Evolutionary conservation across 148 eudicot species (phyloP).

Genomic region (Silene conica): DNA sequence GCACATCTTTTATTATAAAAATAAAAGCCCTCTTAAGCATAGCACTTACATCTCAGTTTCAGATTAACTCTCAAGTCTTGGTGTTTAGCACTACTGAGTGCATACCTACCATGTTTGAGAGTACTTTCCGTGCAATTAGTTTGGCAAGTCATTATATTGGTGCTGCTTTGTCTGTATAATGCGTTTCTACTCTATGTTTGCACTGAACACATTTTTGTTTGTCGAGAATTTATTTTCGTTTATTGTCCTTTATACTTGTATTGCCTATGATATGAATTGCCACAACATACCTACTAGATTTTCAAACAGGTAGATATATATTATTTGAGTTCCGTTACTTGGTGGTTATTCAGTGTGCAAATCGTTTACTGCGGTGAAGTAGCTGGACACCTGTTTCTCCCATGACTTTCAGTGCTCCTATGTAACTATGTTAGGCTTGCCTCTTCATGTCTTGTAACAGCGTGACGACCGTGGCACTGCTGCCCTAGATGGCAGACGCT

Average conservation of each 20-base stretch:
- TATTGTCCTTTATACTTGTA: neutral
- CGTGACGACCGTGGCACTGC: slow-evolving; percentile 76
- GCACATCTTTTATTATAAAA: neutral
- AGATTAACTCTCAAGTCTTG: neutral
- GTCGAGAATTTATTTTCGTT: neutral
- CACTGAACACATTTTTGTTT: neutral
- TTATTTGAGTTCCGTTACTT: slow-evolving; percentile 31
- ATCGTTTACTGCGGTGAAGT: slow-evolving; percentile 45
- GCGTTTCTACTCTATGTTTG: neutral
- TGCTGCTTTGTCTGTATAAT: neutral
- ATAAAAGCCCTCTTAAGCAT: neutral
- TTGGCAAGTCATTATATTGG: neutral
- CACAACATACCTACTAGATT: neutral
- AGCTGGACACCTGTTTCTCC: slow-evolving; percentile 45
- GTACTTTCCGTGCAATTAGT: neutral
- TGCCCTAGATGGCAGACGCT: slow-evolving; percentile 61
- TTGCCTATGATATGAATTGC: neutral
- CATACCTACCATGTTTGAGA: neutral
- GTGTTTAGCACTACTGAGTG: neutral
- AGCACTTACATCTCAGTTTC: neutral
- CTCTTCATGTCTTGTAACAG: slow-evolving; percentile 93
- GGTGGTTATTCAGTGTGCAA: slow-evolving; percentile 39
- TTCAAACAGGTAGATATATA: slow-evolving; percentile 11
- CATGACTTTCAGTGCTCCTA: slow-evolving; percentile 47
- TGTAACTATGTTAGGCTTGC: slow-evolving; percentile 82